phyloP scores from a whole-genome alignment of 495 filamentous ascomycete genomes.

The Lichenothelia convexa region DNA sequence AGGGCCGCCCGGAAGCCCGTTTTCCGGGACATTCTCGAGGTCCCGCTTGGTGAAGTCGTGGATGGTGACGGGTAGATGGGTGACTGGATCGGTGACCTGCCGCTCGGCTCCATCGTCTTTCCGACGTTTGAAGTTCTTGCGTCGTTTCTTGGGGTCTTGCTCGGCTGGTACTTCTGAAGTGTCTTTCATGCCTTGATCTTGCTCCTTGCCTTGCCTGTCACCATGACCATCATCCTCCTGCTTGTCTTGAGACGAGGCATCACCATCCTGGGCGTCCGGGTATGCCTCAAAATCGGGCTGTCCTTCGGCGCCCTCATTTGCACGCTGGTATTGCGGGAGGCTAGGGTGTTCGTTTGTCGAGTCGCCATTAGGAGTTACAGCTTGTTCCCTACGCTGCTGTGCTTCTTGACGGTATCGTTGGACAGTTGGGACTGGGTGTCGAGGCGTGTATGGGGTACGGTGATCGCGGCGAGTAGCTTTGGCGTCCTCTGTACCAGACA shows the following conservation, averaged over 20 bases:
- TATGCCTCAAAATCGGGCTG: conserved; percentile 7
- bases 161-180: conserved; percentile 32
- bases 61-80: conserved; percentile 43
- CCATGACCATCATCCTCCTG: conserved; percentile 1
- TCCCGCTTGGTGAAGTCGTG: conserved; percentile 46
- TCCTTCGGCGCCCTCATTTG: conserved; percentile 2
- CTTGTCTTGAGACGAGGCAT: conserved; percentile 4
- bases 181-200: conserved; percentile 28
- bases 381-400: conserved; percentile 25
- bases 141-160: conserved; percentile 35
- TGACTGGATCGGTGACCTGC: conserved; percentile 55
- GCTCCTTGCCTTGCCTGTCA: conserved; percentile 7
- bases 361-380: conserved; percentile 2
- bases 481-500: conserved; percentile 26
- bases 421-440: conserved; percentile 45
- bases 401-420: conserved; percentile 40
- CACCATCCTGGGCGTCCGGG: conserved; percentile 9
- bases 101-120: conserved; percentile 30
- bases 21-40: conserved; percentile 34
- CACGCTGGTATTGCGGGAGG: background rate
- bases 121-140: conserved; percentile 35
- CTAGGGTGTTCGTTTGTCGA: conserved; percentile 1
- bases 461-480: conserved; percentile 28
- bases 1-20: conserved; percentile 28
- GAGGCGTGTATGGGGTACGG: conserved; percentile 32